phyloP scores from a whole-genome alignment of 139 green algal genomes.

The Asterochloris sp. region DNA sequence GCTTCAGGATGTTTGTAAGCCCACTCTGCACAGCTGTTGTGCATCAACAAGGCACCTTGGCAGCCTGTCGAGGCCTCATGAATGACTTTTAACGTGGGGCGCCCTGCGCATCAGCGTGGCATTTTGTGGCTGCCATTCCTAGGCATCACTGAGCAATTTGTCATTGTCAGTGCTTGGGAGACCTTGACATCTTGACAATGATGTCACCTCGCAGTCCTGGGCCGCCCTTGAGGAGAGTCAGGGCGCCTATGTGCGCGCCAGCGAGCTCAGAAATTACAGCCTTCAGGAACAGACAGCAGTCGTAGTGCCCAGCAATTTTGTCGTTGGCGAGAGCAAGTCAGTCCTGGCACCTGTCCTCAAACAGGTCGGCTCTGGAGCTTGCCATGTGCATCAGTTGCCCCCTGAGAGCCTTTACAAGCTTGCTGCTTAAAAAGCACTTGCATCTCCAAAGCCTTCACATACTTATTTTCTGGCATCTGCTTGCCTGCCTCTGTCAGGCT shows the following conservation, averaged over 20 bases:
- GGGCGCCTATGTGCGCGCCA: slow-evolving; percentile 67
- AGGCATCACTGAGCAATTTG: not conserved
- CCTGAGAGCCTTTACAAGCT: not conserved
- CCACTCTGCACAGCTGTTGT: not conserved
- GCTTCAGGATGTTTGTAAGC: not conserved
- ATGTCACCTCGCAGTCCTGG: slow-evolving; percentile 60
- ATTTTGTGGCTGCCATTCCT: not conserved
- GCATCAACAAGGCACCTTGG: not conserved
- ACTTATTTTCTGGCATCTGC: not conserved
- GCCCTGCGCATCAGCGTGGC: not conserved
- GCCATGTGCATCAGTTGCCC: not conserved
- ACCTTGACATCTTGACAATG: not conserved
- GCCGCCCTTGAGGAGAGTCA: slow-evolving; percentile 82
- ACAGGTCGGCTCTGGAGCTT: not conserved
- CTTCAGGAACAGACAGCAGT: slow-evolving; percentile 40
- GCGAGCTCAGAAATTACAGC: slow-evolving; percentile 77
- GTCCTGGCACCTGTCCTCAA: slow-evolving; percentile 8
- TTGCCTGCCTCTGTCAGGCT: not conserved
- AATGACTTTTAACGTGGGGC: not conserved
- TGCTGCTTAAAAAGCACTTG: not conserved
- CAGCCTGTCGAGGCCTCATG: not conserved
- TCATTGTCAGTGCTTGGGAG: not conserved
- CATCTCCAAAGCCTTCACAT: not conserved
- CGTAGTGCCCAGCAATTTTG: slow-evolving; percentile 58
- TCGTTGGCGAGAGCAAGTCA: not conserved